phyloP scores from a whole-genome alignment of 495 filamentous ascomycete genomes.

The Aspergillus sparsus region DNA sequence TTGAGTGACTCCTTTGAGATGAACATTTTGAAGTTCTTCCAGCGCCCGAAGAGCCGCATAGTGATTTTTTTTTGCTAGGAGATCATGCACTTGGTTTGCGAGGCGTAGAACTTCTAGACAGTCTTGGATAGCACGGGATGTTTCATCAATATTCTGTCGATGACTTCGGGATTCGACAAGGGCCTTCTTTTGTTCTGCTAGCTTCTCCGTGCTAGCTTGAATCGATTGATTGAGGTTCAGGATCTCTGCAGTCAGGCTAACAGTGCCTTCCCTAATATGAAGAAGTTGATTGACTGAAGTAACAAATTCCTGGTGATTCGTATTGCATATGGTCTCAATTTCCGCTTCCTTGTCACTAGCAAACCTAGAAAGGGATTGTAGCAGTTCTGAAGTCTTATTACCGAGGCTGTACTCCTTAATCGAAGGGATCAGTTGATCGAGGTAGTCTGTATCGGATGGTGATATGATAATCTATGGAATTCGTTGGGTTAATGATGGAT shows the following conservation, averaged over 20 bases:
- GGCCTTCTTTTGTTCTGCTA: constrained; percentile 91
- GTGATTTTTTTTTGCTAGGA: constrained; percentile 88
- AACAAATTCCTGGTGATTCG: constrained; percentile 95
- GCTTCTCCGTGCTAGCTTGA: constrained; percentile 89
- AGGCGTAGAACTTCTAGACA: constrained; percentile 89
- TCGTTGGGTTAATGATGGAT: constrained; percentile 9
- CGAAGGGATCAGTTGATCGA: constrained; percentile 90
- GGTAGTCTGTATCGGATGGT: constrained; percentile 87
- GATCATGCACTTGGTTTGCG: constrained; percentile 91
- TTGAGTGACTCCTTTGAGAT: constrained; percentile 87
- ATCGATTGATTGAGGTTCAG: constrained; percentile 90
- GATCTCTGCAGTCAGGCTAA: constrained; percentile 85
- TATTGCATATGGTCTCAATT: constrained; percentile 92
- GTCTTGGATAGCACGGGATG: constrained; percentile 82
- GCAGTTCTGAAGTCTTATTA: constrained; percentile 70
- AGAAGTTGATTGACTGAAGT: constrained; percentile 90
- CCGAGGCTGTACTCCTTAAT: constrained; percentile 84
- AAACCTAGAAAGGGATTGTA: constrained; percentile 76
- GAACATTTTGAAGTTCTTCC: constrained; percentile 94
- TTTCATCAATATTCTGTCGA: constrained; percentile 94
- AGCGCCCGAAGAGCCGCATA: constrained; percentile 91
- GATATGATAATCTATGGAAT: constrained; percentile 79
- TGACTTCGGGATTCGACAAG: constrained; percentile 88
- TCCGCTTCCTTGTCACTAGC: constrained; percentile 83
- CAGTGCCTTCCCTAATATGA: constrained; percentile 83